Percentiles rank a stretch among this genome's conserved stretches.
phyloP scores from a whole-genome alignment of 1,284 basidiomycete species.

The Thecaphora thlaspeos region DNA sequence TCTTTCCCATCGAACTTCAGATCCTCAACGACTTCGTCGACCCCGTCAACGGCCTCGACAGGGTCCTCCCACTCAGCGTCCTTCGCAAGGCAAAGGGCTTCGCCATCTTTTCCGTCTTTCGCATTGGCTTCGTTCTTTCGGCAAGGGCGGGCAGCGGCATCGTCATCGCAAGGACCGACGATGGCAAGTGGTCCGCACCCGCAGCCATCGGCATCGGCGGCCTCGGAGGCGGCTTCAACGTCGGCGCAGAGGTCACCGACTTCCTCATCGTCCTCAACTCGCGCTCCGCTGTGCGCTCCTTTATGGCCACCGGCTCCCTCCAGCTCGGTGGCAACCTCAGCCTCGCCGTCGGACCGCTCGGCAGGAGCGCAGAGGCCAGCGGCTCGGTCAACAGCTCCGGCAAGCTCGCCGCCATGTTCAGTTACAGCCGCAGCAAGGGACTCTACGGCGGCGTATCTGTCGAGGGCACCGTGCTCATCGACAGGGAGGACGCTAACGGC shows the following conservation, averaged over 20 bases:
- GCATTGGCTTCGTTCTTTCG: slow-evolving; percentile 64
- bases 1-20: slow-evolving; percentile 54
- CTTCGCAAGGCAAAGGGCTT: slow-evolving; percentile 74
- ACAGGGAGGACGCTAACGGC: slow-evolving; percentile 74
- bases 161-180: slow-evolving; percentile 79
- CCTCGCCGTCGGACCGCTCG: slow-evolving; percentile 86
- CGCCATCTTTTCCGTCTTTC: slow-evolving; percentile 64
- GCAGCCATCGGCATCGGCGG: slow-evolving; percentile 88
- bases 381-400: slow-evolving; percentile 83
- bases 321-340: slow-evolving; percentile 68
- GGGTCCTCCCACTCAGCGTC: slow-evolving; percentile 59
- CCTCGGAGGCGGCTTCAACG: slow-evolving; percentile 75
- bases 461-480: slow-evolving; percentile 90
- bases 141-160: slow-evolving; percentile 80
- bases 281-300: slow-evolving; percentile 70
- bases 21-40: slow-evolving; percentile 53
- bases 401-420: slow-evolving; percentile 84
- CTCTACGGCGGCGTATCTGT: slow-evolving; percentile 81
- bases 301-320: slow-evolving; percentile 91
- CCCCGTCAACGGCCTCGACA: slow-evolving; percentile 49
- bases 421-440: slow-evolving; percentile 88
- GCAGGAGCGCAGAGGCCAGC: slow-evolving; percentile 88
- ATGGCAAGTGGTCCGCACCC: slow-evolving; percentile 91
- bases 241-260: slow-evolving; percentile 85
- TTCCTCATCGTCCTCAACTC: slow-evolving; percentile 91